phyloP scores from a whole-genome alignment of 345 rosid species.

The Gossypium australe region DNA sequence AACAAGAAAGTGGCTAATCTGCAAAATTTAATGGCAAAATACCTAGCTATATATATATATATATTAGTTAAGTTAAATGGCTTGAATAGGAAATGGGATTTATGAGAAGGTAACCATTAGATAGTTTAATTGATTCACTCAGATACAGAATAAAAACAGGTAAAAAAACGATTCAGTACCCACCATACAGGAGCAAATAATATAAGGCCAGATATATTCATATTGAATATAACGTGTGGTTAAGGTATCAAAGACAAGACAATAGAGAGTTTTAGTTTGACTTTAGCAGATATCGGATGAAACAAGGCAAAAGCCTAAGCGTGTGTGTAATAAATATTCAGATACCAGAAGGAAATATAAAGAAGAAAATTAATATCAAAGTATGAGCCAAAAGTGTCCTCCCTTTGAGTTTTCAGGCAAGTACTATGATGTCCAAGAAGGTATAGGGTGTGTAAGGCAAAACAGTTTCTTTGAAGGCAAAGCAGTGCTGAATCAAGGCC shows the following conservation, averaged over 20 bases:
- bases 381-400: constrained; percentile 45
- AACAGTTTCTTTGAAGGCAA: constrained; percentile 67
- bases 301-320: background rate
- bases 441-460: constrained; percentile 51
- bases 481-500: constrained; percentile 64
- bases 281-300: background rate
- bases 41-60: too few relatives aligned
- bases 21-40: too few relatives aligned
- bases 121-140: too few relatives aligned
- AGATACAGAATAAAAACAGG: too few relatives aligned
- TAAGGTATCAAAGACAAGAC: background rate
- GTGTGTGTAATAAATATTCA: background rate
- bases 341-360: background rate
- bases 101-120: too few relatives aligned
- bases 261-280: background rate
- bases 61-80: too few relatives aligned
- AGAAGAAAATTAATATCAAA: background rate
- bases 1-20: too few relatives aligned
- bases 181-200: too few relatives aligned
- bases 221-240: background rate
- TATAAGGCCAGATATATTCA: too few relatives aligned
- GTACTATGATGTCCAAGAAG: constrained; percentile 42
- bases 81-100: too few relatives aligned
- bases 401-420: constrained; percentile 67
- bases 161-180: too few relatives aligned